Conservation (phyloP, 1,139 yeast species). For the Scheffersomyces lignicola region DNA sequence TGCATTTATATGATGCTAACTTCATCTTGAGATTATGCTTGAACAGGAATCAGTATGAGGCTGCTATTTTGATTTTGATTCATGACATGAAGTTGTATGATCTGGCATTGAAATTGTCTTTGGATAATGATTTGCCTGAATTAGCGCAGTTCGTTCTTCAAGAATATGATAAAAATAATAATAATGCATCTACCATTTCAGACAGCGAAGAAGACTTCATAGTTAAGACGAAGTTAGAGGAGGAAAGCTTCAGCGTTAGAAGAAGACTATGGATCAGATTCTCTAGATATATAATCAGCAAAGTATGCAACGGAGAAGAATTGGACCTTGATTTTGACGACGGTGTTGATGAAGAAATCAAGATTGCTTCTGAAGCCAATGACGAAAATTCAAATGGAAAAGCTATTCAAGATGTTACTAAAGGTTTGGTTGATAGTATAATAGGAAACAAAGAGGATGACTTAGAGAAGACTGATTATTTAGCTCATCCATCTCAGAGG, state of each 20-base stretch:
- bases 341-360: constrained; percentile 9
- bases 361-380: no score
- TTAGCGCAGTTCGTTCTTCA: constrained; percentile 47
- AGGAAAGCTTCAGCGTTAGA: constrained; percentile 45
- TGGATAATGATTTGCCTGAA: constrained; percentile 60
- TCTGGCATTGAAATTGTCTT: constrained; percentile 77
- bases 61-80: constrained; percentile 73
- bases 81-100: constrained; percentile 66
- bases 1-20: constrained; percentile 57
- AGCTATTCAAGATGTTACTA: constrained; percentile 9
- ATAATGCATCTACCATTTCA: constrained; percentile 7
- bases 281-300: constrained; percentile 56
- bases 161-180: constrained; percentile 30
- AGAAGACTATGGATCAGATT: constrained; percentile 76
- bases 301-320: constrained; percentile 27
- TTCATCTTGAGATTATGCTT: constrained; percentile 76
- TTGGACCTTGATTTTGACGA: constrained; percentile 20
- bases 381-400: constrained; percentile 3
- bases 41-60: constrained; percentile 53
- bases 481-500: constrained; percentile 7
- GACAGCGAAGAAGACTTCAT: constrained; percentile 14
- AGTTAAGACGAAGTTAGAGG: constrained; percentile 31
- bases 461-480: background rate
- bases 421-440: constrained; percentile 9
- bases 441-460: constrained; percentile 3